Evolutionary conservation across 1,139 yeast species (phyloP), one percentile per base, ranked within the genome.

Genomic region (Scheffersomyces cryptocercus): DNA sequence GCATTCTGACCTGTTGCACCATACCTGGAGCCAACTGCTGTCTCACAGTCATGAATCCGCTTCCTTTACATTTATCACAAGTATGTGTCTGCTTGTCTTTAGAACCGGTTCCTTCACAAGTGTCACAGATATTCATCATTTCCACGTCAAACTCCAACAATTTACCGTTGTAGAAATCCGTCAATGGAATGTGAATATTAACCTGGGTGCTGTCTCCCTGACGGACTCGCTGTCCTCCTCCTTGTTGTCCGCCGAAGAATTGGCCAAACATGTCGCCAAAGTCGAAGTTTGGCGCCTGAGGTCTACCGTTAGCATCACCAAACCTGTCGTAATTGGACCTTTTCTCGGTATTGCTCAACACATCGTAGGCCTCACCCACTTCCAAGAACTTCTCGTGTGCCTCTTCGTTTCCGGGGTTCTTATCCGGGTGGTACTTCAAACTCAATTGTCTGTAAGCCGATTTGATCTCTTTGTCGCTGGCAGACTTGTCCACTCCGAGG

Each of bases 341-440:
- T 64, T 89, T 88, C 44, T 86, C 88, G 11, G 78, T 67, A 60
- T 91, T 91, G 47, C 84, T 79, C 49, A 93, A 75, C 10, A 90
- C 88, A 49, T 91, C 98, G 62, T 93, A 93, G 0, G 98, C 98
- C 55, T 87, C 96, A 7, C 97, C 96, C 28, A 93, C 81, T 62
- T 90, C 96, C 41, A 93, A 84, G 64, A 90, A 93, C 65, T 80
- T 85, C 45, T 85, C 85, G 52, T 88, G 91, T 2, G 97, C 96
- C 35, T 78, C 85, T 16, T 88, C 93, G 38, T 44, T 44, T 52
- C 85, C 81, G 4, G 75, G 85, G 59, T 93, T 93, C 70, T 95
- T 93, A 64, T 93, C 99, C 1, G 99, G 99, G 61, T 93, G 99
- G 64, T 81, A 90, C 59, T 88, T 88, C 63, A 90, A 86, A 53